Evolutionary conservation across 441 rosid species (phyloP), one percentile per base, ranked within the genome.

Genomic region (Pelargonium fulgidum): DNA sequence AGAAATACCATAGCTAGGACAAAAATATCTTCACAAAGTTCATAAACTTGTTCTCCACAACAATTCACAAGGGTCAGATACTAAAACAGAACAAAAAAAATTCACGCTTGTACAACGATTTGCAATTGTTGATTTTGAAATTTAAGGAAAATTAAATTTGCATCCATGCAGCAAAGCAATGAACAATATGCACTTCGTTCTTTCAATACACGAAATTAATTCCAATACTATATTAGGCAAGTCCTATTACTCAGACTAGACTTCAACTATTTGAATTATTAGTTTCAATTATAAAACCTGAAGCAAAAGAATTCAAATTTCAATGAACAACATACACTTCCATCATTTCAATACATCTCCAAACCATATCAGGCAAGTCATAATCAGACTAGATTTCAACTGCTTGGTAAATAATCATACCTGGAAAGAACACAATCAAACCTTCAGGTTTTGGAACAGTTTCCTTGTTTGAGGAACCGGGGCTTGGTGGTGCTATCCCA

Each of bases 361-460:
- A 36, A 36, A 5, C 41, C 39, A 59, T 29, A 59, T 20, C 24
- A 59, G 63, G 63, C 63, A 59, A 59, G 13, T 59, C 4, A 33
- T 24, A 61, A 6, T 59, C 36, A 24, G 11, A 19, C 14, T 11
- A 24, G 26, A 24, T 22, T 61, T 61, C 64, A 61, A 24, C 64
- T 9, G 64, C 39, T 61, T 22, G 64, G 67, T 50, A 62, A 68
- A 68, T 20, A 74, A 65, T 17, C 16, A 70, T 84, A 94, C 99
- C 99, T 68, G 99, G 99, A 79, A 92, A 94, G 77, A 94, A 92
- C 59, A 94, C 90, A 74, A 92, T 82, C 76, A 89, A 86, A 76
- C 98, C 97, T 83, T 80, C 84, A 68, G 83, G 73, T 81, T 86
- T 94, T 64, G 75, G 84, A 73, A 89, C 79, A 68, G 85, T 78